Evolutionary conservation across 176 grass and related monocot genomes (phyloP), one percentile per base, ranked within the genome.

Genomic region (Carex kokanica): DNA sequence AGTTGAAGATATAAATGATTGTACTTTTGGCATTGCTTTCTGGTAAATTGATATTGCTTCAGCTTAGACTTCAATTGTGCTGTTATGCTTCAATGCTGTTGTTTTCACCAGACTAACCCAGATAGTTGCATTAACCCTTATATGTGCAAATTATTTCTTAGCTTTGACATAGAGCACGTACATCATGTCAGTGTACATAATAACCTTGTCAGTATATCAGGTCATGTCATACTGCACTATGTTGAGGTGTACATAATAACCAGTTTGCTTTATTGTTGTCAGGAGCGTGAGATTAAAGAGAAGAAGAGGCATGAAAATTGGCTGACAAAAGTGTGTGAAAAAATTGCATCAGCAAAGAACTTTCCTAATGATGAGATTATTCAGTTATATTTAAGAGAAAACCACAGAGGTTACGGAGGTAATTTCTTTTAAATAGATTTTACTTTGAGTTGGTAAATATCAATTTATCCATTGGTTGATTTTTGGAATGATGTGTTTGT

Each of bases 361-460:
- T 99, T 95, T 85, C 96, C 93, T 32, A 99, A 99, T 68, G 85
- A 85, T 84, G 91, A 95, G 58, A 95, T 95, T 75, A 99, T 95
- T 86, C 83, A 80, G 80, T 85, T 99, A 80, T 99, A 93, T 91
- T 79, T 99, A 85, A 88, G 55, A 73, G 82, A 89, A 53, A 85
- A 86, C 75, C 87, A 93, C 86, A 85, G 92, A 51, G 75, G 84
- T 85, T 86, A 74, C 18, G 27, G 36, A 86, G 86, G 93, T 95
- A 88, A 88, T 51, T 18, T 64, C 12, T 47, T 49, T 25, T 1
- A 74, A 2, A 14, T 25, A 74, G 9, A 20, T 66, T 66, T 14
- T 29, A 66, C 29, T 34, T 66, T 65, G 11, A 32, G 2, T 16
- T 36, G 6, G 31, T 52, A 21, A 47, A 75, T 54, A 51, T 25